Evolutionary conservation across 2,329 filamentous ascomycete species (phyloP), one percentile per base, ranked within the genome.

Genomic region (Fusarium xylarioides): DNA sequence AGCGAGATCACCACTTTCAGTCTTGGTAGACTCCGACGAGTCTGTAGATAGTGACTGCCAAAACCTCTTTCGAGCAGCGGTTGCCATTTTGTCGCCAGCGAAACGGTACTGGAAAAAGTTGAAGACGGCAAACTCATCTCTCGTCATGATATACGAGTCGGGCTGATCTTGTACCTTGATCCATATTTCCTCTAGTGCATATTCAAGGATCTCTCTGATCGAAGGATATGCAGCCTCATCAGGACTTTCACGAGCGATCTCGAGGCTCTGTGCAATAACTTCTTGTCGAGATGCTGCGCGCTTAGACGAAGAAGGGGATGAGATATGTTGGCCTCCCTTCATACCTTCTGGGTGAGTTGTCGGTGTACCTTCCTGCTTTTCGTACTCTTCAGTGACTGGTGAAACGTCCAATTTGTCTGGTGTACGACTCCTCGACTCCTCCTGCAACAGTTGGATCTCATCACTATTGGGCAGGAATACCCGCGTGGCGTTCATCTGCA

Each of bases 41-140:
- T 34, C 47, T n/a, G n/a, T n/a, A n/a, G n/a, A n/a, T n/a, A n/a
- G n/a, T n/a, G n/a, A n/a, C n/a, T n/a, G n/a, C n/a, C 88, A 90
- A 78, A 86, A 90, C 66, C 87, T 82, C 74, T 80, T 85, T 69
- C 83, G 82, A n/a, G 88, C 88, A 34, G 80, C 81, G n/a, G 82
- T 77, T 42, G 86, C 86, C 23, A 83, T 75, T 68, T 83, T 78
- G 71, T 87, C 81, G 63, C 89, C 88, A 32, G 84, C 81, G 78
- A 92, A 94, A 14, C 91, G 88, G 70, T 88, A 82, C 70, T 93
- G 91, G 81, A 92, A 95, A 81, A 92, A 95, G 85, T 95, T 97
- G 88, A 97, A 95, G 67, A 97, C 87, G 61, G 93, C 90, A 77
- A 96, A 97, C 82, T 97, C 94, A 81, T 94, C 90, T 70, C 88